Conservation (phyloP, 2,329 filamentous ascomycete genomes). For the Fusarium compactum region DNA sequence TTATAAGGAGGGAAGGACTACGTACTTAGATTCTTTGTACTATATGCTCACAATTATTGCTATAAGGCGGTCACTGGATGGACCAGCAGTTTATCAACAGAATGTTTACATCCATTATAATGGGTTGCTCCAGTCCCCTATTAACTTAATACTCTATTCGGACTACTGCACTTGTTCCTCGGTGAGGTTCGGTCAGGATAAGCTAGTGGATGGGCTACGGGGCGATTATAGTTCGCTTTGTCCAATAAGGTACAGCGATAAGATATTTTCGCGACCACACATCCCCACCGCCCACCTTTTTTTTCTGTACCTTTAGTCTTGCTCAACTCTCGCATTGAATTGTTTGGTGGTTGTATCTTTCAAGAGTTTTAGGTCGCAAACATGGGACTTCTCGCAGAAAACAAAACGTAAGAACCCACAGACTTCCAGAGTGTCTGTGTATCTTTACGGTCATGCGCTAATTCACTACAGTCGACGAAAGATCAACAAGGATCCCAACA, state of each 20-base stretch:
- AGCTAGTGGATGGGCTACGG: conserved; percentile 10
- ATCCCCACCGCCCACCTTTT: conserved; percentile 50
- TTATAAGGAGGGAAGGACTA: neutral
- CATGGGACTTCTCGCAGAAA: conserved; percentile 55
- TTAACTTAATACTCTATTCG: neutral
- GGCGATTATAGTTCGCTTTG: neutral
- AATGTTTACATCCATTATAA: neutral
- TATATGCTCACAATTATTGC: conserved; percentile 34
- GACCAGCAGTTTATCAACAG: conserved; percentile 11
- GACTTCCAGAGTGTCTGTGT: neutral
- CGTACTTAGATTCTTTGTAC: conserved; percentile 37
- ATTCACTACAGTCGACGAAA: conserved; percentile 62
- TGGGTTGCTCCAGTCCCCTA: neutral
- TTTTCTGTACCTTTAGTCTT: conserved; percentile 36
- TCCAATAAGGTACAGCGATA: conserved; percentile 49
- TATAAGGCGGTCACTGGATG: conserved; percentile 1
- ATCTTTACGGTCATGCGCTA: conserved; percentile 15
- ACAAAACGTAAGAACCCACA: conserved; percentile 48
- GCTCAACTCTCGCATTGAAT: conserved; percentile 28
- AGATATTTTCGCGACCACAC: conserved; percentile 39
- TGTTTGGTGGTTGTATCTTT: conserved; percentile 13
- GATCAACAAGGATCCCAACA: conserved; percentile 92
- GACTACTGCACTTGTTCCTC: neutral
- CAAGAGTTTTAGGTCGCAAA: conserved; percentile 31
- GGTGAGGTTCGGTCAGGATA: conserved; percentile 33